A percentile compares a stretch with the other conserved stretches of the same genome.
Conservation (phyloP, 2,329 filamentous ascomycete species). For the Triangularia verruculosa region DNA sequence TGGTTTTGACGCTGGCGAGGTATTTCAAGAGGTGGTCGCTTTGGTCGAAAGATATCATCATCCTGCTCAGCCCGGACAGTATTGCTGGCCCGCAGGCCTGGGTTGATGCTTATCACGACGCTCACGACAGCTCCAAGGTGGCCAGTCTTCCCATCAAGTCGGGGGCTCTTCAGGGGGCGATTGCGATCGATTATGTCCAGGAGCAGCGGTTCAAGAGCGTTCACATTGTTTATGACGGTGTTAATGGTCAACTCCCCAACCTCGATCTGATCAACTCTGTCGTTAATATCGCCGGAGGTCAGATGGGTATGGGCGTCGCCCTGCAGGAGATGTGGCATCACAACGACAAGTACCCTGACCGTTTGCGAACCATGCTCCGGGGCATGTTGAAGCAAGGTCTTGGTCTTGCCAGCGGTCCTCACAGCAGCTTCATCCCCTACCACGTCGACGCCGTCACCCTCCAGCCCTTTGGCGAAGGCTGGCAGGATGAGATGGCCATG, state of each 20-base stretch:
- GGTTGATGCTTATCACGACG: constrained; percentile 96
- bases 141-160: constrained; percentile 83
- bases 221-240: constrained; percentile 90
- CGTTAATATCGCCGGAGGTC: constrained; percentile 78
- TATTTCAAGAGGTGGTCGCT: constrained; percentile 98
- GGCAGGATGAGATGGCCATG: constrained; percentile 97
- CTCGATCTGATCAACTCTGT: constrained; percentile 95
- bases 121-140: constrained; percentile 69
- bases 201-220: constrained; percentile 81
- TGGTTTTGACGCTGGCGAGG: constrained; percentile 80
- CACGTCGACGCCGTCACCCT: constrained; percentile 95
- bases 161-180: constrained; percentile 84
- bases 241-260: constrained; percentile 94
- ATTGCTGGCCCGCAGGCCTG: constrained; percentile 89
- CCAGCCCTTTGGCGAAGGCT: constrained; percentile 84
- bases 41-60: constrained; percentile 98
- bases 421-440: constrained; percentile 96
- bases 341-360: constrained; percentile 74
- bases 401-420: constrained; percentile 83
- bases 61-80: constrained; percentile 85
- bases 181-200: constrained; percentile 91
- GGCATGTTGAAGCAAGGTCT: constrained; percentile 92
- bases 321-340: constrained; percentile 85
- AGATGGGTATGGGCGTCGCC: constrained; percentile 83
- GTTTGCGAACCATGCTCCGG: constrained; percentile 82